A percentile compares a stretch with the other conserved stretches of the same genome.
phyloP scores from a whole-genome alignment of 352 stramenopile genomes.

The Phytophthora rubi region DNA sequence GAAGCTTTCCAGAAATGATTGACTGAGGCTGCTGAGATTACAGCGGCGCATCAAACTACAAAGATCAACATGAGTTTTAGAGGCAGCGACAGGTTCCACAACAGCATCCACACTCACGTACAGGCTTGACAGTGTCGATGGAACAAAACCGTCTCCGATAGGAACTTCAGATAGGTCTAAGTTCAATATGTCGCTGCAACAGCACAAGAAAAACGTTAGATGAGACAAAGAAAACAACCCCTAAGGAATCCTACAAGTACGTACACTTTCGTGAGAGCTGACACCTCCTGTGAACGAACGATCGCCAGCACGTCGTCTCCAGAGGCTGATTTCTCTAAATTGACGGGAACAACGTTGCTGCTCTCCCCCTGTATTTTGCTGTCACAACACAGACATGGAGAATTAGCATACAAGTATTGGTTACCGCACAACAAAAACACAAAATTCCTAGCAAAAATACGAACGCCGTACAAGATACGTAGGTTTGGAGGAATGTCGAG shows the following conservation, averaged over 20 bases:
- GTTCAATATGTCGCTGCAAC: conserved; percentile 40
- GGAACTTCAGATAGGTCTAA: conserved; percentile 37
- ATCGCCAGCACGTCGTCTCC: conserved; percentile 31
- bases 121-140: conserved; percentile 39
- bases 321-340: conserved; percentile 22
- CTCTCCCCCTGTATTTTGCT: conserved; percentile 39
- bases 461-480: conserved; percentile 31
- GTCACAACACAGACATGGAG: neutral
- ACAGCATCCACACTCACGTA: conserved; percentile 20
- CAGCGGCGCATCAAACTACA: conserved; percentile 36
- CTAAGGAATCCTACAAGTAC: neutral
- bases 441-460: neutral
- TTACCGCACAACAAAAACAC: neutral
- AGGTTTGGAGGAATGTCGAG: conserved; percentile 31
- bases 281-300: conserved; percentile 28
- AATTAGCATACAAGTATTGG: neutral
- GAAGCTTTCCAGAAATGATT: conserved; percentile 45
- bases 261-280: conserved; percentile 36
- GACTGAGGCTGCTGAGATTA: conserved; percentile 38
- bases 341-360: conserved; percentile 28
- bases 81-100: neutral
- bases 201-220: conserved; percentile 2
- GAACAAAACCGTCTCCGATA: conserved; percentile 37
- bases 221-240: neutral
- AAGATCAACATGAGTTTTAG: neutral